Conservation (phyloP, 2,329 filamentous ascomycete genomes). For the Beauveria brongniartii region DNA sequence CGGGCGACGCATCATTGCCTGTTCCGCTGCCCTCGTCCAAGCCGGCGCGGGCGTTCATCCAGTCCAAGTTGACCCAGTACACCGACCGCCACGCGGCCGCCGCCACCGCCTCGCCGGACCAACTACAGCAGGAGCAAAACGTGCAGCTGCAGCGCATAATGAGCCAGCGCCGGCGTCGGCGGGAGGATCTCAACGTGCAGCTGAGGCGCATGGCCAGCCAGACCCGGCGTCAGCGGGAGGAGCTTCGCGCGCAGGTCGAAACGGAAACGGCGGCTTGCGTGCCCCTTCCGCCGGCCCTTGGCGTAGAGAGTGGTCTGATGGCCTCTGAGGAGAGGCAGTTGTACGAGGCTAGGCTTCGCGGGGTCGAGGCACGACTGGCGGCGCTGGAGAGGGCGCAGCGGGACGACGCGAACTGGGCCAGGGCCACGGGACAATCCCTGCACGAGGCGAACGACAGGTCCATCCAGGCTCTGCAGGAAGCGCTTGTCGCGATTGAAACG, state of each 20-base stretch:
- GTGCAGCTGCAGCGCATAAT: neutral
- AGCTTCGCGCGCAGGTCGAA: neutral
- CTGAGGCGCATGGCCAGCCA: neutral
- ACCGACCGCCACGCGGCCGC: neutral
- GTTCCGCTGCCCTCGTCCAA: neutral
- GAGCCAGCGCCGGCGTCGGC: neutral
- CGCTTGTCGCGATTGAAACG: neutral
- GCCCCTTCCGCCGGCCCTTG: neutral
- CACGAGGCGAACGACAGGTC: slow-evolving; percentile 5
- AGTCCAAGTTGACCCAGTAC: neutral
- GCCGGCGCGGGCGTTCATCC: neutral
- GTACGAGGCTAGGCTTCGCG: neutral
- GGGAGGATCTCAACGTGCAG: neutral
- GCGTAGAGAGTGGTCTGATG: neutral
- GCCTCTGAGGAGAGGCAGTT: neutral
- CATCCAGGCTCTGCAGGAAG: neutral
- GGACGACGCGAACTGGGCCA: neutral
- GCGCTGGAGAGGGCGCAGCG: neutral
- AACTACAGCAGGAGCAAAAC: neutral
- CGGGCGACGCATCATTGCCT: too few species aligned
- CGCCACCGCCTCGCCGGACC: neutral
- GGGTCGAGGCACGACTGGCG: neutral
- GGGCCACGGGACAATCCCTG: neutral
- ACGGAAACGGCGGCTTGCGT: neutral
- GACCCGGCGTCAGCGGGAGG: neutral